Conservation (phyloP, 164 flowering plant genomes). For the Tetracentron sinense region DNA sequence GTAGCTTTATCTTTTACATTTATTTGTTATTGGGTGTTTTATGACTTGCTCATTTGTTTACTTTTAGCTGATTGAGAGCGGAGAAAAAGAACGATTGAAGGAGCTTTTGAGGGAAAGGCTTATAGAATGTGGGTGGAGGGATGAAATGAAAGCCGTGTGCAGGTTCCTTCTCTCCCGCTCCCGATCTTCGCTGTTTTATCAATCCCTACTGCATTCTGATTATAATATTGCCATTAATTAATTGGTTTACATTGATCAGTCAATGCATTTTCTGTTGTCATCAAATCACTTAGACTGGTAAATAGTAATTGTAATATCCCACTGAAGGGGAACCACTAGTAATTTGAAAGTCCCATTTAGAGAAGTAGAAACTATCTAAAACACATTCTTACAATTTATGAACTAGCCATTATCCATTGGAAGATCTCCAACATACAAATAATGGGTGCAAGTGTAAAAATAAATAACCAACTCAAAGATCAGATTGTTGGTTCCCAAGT, state of each 20-base stretch:
- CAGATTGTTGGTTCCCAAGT: too few species aligned
- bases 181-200: neutral
- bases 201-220: too few species aligned
- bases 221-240: neutral
- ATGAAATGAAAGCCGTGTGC: constrained; percentile 90
- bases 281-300: neutral
- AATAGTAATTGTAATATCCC: too few species aligned
- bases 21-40: constrained; percentile 3
- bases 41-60: neutral
- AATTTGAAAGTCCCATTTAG: too few species aligned
- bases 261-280: too few species aligned
- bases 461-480: too few species aligned
- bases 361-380: too few species aligned
- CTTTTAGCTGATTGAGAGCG: constrained; percentile 74
- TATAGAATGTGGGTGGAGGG: constrained; percentile 90
- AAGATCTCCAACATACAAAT: too few species aligned
- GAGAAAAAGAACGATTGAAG: constrained; percentile 83
- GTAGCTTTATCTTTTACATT: neutral
- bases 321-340: too few species aligned
- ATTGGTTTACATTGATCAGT: neutral
- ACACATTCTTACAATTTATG: too few species aligned
- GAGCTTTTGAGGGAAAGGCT: constrained; percentile 94
- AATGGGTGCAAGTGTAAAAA: too few species aligned
- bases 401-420: too few species aligned
- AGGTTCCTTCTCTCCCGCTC: constrained; percentile 42